phyloP scores from a whole-genome alignment of 2,329 filamentous ascomycete genomes.

The Sporothrix humicola region DNA sequence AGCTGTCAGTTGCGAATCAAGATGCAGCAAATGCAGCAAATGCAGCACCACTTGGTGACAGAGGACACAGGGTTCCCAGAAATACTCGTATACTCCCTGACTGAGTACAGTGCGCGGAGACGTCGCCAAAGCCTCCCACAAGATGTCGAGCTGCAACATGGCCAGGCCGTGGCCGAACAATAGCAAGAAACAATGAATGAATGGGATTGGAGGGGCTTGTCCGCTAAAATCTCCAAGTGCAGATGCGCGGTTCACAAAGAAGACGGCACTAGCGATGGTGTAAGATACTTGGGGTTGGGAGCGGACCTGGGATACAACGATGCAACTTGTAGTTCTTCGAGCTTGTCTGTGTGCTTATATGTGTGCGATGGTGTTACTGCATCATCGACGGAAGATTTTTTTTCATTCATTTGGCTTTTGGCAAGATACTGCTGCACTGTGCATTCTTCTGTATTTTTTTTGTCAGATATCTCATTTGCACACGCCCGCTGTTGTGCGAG shows the following conservation, averaged over 20 bases:
- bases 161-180: constrained; percentile 16
- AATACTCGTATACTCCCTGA: neutral
- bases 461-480: neutral
- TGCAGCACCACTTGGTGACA: neutral
- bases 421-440: no score
- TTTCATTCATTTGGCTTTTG: no score
- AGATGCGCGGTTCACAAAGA: neutral
- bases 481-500: constrained; percentile 12
- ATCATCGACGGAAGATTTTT: constrained; percentile 14
- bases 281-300: neutral
- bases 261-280: constrained; percentile 14
- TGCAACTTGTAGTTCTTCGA: neutral
- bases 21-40: neutral
- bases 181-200: constrained; percentile 26
- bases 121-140: neutral
- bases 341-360: neutral
- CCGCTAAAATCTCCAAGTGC: constrained; percentile 7
- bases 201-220: constrained; percentile 6
- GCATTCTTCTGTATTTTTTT: neutral
- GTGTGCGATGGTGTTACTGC: neutral
- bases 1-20: neutral
- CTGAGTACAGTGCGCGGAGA: neutral
- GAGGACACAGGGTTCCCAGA: no score
- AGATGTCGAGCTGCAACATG: neutral
- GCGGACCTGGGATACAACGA: neutral